These are phyloP conservation scores for Hortiboletus flavorubellus DNA, from an alignment of 768 basidiomycete species.

Conservation along the genomic window DNA sequence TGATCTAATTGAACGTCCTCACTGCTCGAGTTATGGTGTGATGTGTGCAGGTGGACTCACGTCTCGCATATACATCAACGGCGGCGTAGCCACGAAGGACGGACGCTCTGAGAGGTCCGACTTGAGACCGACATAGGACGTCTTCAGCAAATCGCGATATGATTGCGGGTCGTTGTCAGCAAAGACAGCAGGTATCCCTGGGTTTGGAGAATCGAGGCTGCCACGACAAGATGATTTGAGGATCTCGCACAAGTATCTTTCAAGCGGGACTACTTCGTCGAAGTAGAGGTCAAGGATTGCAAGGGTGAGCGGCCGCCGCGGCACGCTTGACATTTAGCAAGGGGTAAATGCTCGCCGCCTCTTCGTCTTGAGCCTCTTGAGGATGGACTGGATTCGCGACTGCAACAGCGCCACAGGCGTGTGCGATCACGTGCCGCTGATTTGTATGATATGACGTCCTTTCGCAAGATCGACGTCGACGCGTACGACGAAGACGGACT, in stretches of 20 bases:
- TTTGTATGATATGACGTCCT: constrained; percentile 37
- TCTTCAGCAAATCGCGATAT: constrained; percentile 40
- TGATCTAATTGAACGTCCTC: constrained; percentile 39
- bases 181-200: constrained; percentile 1
- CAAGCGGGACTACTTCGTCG: constrained; percentile 36
- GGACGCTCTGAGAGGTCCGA: constrained; percentile 17
- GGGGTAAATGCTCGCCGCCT: background rate
- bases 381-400: no score
- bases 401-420: no score
- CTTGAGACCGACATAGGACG: constrained; percentile 45
- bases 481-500: constrained; percentile 88
- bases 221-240: constrained; percentile 19
- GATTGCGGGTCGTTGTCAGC: constrained; percentile 16
- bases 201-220: constrained; percentile 9
- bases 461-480: constrained; percentile 95
- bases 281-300: constrained; percentile 45
- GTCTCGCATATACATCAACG: constrained; percentile 52
- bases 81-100: constrained; percentile 32
- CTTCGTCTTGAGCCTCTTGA: no score
- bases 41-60: constrained; percentile 31
- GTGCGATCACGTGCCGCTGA: no score
- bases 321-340: background rate
- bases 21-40: no score
- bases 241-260: constrained; percentile 39
- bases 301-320: constrained; percentile 19